A percentile compares a stretch with the other conserved stretches of the same genome.
phyloP scores from a whole-genome alignment of 2,329 filamentous ascomycete genomes.

The Chrysoporthe deuterocubensis region DNA sequence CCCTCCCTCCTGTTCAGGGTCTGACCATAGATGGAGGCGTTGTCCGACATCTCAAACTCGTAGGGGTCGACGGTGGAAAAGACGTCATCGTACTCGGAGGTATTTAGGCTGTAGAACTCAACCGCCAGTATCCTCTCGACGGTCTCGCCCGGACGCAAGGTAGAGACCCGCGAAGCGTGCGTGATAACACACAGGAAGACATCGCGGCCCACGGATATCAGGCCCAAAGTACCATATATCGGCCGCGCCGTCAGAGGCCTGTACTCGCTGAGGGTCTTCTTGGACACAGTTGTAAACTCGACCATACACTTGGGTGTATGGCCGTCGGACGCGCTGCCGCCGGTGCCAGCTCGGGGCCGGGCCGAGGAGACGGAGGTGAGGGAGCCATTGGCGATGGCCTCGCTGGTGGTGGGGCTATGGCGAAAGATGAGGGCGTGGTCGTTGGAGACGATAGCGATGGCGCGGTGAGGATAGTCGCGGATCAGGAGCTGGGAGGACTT shows the following conservation, averaged over 20 bases:
- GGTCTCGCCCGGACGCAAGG: conserved; percentile 83
- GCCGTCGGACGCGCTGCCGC: conserved; percentile 46
- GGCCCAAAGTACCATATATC: conserved; percentile 83
- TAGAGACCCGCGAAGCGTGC: conserved; percentile 76
- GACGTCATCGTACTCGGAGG: conserved; percentile 82
- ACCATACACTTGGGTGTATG: conserved; percentile 76
- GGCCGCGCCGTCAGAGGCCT: conserved; percentile 73
- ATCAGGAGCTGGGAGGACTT: conserved; percentile 79
- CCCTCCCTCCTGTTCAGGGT: conserved; percentile 68
- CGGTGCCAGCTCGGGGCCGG: conserved; percentile 44
- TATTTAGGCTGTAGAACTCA: conserved; percentile 92
- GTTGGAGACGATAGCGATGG: conserved; percentile 82
- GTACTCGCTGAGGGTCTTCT: conserved; percentile 75
- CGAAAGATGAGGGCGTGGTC: conserved; percentile 84
- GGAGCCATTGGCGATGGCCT: conserved; percentile 61
- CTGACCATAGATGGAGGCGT: conserved; percentile 52
- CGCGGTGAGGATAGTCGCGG: conserved; percentile 83
- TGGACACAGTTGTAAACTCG: conserved; percentile 72
- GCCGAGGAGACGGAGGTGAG: conserved; percentile 56
- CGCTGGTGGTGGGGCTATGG: conserved; percentile 70
- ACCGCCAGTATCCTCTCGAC: conserved; percentile 86
- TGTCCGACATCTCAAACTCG: conserved; percentile 54
- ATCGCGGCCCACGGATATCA: conserved; percentile 82
- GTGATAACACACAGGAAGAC: conserved; percentile 92
- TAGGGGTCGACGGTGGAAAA: conserved; percentile 55